phyloP scores from a whole-genome alignment of 805 yeast species.

The Candida coquimbonensis region DNA sequence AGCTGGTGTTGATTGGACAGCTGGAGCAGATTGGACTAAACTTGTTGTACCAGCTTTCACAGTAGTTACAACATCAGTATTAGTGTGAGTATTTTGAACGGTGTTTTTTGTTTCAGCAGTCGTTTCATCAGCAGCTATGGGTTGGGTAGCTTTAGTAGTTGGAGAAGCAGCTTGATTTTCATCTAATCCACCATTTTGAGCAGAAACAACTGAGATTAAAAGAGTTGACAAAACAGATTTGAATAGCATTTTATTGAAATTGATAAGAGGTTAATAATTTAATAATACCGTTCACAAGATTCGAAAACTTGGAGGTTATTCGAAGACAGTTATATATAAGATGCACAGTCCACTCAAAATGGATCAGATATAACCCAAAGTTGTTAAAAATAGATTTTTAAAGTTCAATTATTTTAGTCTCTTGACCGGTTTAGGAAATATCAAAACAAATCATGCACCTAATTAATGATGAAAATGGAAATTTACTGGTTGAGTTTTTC shows the following conservation, averaged over 20 bases:
- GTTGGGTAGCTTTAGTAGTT: not conserved
- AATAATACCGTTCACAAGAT: too few relatives aligned
- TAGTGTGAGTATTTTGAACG: not conserved
- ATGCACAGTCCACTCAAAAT: too few relatives aligned
- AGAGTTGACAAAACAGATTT: constrained; percentile 1
- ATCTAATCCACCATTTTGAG: constrained; percentile 7
- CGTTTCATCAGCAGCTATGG: not conserved
- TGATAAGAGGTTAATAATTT: too few relatives aligned
- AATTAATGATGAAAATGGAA: too few relatives aligned
- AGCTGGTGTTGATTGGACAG: too few relatives aligned
- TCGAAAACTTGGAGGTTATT: too few relatives aligned
- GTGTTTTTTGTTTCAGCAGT: not conserved
- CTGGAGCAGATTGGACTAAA: too few relatives aligned
- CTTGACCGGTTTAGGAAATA: constrained; percentile 1
- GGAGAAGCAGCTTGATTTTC: not conserved
- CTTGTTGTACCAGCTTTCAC: not conserved
- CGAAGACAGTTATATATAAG: not conserved
- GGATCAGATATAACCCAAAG: too few relatives aligned
- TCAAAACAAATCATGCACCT: constrained; percentile 1
- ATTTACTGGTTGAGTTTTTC: too few relatives aligned
- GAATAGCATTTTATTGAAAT: constrained; percentile 1
- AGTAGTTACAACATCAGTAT: not conserved
- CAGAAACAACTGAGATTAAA: constrained; percentile 1
- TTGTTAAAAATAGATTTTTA: too few relatives aligned
- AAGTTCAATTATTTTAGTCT: not conserved